phyloP scores from a whole-genome alignment of 2,329 filamentous ascomycete genomes.

The Claviceps pazoutovae region DNA sequence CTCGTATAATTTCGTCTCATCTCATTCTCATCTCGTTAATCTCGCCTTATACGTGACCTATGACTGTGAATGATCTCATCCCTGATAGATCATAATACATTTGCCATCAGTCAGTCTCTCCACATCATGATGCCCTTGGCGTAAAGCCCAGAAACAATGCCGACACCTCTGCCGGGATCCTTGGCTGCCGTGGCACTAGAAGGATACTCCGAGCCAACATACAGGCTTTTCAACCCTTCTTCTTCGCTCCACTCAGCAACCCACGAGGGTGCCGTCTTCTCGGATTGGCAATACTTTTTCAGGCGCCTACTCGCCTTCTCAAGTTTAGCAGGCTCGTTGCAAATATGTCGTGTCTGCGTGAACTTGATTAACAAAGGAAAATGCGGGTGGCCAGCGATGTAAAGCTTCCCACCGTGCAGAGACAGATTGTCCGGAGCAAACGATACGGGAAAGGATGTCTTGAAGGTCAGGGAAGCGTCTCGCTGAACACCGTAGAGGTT shows the following conservation, averaged over 20 bases:
- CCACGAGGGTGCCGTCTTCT: conserved; percentile 13
- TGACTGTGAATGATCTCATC: too few relatives aligned
- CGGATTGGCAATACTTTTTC: conserved; percentile 5
- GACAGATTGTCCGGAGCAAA: conserved; percentile 29
- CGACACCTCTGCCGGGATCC: conserved; percentile 17
- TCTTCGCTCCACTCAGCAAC: conserved; percentile 22
- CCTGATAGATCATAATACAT: background rate
- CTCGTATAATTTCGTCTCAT: too few relatives aligned
- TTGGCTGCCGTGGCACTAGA: conserved; percentile 19
- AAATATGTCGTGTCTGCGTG: conserved; percentile 18
- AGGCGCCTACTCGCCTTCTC: conserved; percentile 9
- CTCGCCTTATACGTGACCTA: too few relatives aligned
- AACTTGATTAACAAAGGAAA: conserved; percentile 19
- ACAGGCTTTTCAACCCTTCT: conserved; percentile 19
- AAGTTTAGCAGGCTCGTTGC: conserved; percentile 17
- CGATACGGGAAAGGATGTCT: conserved; percentile 10
- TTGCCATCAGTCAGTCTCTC: conserved; percentile 7
- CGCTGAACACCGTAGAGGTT: conserved; percentile 16
- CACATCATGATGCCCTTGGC: conserved; percentile 21
- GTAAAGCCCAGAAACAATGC: conserved; percentile 24
- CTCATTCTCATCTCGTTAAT: too few relatives aligned
- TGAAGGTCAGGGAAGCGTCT: conserved; percentile 1
- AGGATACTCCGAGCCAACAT: conserved; percentile 19
- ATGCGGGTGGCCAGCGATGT: conserved; percentile 27
- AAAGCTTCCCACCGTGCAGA: conserved; percentile 15